A percentile compares a stretch with the other conserved stretches of the same genome.
phyloP scores from a whole-genome alignment of 2,329 filamentous ascomycete species.

The Westerdykella sp. region DNA sequence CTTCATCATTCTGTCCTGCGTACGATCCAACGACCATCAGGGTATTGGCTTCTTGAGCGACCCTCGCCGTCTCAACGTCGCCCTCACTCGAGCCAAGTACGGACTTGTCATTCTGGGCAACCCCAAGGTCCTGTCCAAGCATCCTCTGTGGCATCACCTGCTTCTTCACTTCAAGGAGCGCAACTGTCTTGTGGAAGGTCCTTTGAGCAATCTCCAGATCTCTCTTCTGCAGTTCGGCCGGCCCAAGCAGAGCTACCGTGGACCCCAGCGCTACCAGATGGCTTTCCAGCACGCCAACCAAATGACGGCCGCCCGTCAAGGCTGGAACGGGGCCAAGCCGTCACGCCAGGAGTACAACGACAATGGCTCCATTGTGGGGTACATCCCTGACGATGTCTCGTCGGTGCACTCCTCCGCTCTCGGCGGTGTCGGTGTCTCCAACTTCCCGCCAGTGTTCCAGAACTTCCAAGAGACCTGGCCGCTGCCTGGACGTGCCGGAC shows the following conservation, averaged over 20 bases:
- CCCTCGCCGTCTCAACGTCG: constrained; percentile 93
- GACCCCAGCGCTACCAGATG: constrained; percentile 80
- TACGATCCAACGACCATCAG: constrained; percentile 97
- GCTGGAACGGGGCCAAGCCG: constrained; percentile 46
- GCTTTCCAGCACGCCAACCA: constrained; percentile 63
- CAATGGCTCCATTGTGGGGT: constrained; percentile 83
- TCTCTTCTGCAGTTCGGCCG: constrained; percentile 92
- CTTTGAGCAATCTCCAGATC: constrained; percentile 89
- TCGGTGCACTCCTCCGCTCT: constrained; percentile 90
- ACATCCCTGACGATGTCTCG: constrained; percentile 94
- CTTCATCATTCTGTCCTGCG: constrained; percentile 95
- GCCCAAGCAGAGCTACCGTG: constrained; percentile 86
- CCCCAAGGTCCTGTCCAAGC: constrained; percentile 94
- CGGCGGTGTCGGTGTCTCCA: constrained; percentile 74
- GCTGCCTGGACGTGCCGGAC: constrained; percentile 63
- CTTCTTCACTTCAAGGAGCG: constrained; percentile 94
- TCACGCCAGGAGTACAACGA: constrained; percentile 55
- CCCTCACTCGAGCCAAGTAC: constrained; percentile 92
- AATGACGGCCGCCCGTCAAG: constrained; percentile 45
- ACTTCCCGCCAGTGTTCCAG: constrained; percentile 93
- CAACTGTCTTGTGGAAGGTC: constrained; percentile 92
- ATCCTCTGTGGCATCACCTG: constrained; percentile 94
- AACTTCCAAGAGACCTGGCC: constrained; percentile 91
- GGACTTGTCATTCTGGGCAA: constrained; percentile 95
- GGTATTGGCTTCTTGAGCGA: constrained; percentile 98